These are phyloP conservation scores for Ogataea methylovora DNA, from an alignment of 805 yeast genomes.

Conservation along the genomic window DNA sequence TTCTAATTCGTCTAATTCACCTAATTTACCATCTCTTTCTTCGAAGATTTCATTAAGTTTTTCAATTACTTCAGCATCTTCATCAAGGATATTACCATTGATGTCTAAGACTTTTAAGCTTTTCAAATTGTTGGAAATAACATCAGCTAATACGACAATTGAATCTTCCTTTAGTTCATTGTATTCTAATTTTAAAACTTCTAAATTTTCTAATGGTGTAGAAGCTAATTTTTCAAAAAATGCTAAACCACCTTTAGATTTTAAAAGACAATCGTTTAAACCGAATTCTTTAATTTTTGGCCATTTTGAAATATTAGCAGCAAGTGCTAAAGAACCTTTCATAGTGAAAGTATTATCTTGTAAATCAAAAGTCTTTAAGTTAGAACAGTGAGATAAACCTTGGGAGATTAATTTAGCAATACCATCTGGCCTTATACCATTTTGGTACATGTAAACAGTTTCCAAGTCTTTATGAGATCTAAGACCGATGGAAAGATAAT, in stretches of 20 bases:
- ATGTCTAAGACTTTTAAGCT: conserved; percentile 64
- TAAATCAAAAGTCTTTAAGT: conserved; percentile 66
- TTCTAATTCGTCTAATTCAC: conserved; percentile 93
- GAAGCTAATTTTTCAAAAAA: conserved; percentile 43
- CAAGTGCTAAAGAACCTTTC: conserved; percentile 57
- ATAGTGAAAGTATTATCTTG: conserved; percentile 93
- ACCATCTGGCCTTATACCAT: conserved; percentile 96
- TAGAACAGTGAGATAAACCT: conserved; percentile 59
- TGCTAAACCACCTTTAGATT: conserved; percentile 63
- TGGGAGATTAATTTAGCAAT: conserved; percentile 62
- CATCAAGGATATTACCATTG: conserved; percentile 90
- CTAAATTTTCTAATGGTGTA: conserved; percentile 32
- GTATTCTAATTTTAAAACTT: conserved; percentile 69
- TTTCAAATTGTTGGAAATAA: conserved; percentile 49
- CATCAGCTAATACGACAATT: conserved; percentile 49
- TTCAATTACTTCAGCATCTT: conserved; percentile 69
- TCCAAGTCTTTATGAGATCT: conserved; percentile 66
- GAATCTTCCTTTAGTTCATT: conserved; percentile 74
- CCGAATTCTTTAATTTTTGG: conserved; percentile 63
- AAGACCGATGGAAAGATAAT: conserved; percentile 77
- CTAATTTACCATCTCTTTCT: conserved; percentile 77
- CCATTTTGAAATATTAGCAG: conserved; percentile 59
- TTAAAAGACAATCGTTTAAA: conserved; percentile 82
- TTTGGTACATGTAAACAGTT: conserved; percentile 79
- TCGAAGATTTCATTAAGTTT: conserved; percentile 56